These are phyloP conservation scores for Xanthoceras sorbifolium DNA, from an alignment of 345 rosid genomes.

Conservation along the genomic window DNA sequence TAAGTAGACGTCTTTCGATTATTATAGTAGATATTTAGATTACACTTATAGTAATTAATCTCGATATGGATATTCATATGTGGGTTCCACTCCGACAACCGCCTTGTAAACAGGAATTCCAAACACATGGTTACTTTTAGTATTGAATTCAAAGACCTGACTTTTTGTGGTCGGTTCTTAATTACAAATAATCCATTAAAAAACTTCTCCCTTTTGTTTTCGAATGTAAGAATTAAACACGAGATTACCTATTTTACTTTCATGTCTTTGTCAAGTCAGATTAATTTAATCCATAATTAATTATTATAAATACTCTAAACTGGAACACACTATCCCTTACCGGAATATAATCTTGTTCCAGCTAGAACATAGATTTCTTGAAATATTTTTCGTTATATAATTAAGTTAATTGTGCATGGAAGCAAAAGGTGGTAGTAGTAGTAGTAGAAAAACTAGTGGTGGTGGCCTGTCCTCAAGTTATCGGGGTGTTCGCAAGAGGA, in stretches of 20 bases:
- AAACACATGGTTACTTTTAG: too few relatives aligned
- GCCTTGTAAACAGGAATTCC: background rate
- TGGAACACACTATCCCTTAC: background rate
- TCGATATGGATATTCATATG: too few relatives aligned
- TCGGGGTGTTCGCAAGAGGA: constrained; percentile 79
- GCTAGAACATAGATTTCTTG: too few relatives aligned
- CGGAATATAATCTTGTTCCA: background rate
- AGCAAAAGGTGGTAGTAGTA: background rate
- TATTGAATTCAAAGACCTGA: background rate
- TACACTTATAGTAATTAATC: too few relatives aligned
- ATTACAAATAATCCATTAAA: background rate
- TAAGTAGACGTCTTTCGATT: too few relatives aligned
- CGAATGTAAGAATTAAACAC: too few relatives aligned
- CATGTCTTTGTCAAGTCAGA: background rate
- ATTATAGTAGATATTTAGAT: too few relatives aligned
- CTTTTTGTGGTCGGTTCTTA: background rate
- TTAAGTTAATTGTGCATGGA: background rate
- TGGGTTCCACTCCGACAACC: too few relatives aligned
- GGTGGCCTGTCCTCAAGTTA: constrained; percentile 34
- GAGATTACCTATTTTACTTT: background rate
- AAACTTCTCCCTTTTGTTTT: background rate
- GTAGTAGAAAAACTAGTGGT: background rate
- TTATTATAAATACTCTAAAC: background rate
- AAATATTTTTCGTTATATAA: too few relatives aligned
- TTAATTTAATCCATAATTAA: background rate